These are phyloP conservation scores for Sugiyamaella lignohabitans DNA, from an alignment of 805 yeast species.

Conservation along the genomic window DNA sequence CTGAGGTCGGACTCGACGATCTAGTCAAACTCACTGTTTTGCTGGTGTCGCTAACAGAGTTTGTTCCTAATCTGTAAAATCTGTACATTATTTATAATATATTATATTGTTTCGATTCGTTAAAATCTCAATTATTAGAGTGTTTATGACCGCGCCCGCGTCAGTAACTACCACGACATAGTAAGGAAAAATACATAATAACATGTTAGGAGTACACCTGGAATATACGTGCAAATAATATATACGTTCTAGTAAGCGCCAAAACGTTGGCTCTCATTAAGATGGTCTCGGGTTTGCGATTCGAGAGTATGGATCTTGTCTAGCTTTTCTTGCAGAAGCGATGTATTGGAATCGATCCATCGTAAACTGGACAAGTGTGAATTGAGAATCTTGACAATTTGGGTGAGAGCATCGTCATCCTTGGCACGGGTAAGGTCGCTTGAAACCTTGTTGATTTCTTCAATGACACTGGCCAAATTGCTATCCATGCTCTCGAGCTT, in stretches of 20 bases:
- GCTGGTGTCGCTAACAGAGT: constrained; percentile 43
- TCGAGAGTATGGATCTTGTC: not conserved
- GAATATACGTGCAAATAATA: too few relatives aligned
- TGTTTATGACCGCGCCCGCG: too few relatives aligned
- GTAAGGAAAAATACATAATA: too few relatives aligned
- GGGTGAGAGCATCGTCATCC: constrained; percentile 38
- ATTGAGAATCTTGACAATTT: constrained; percentile 71
- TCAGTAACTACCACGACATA: too few relatives aligned
- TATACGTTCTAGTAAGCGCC: too few relatives aligned
- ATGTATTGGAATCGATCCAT: constrained; percentile 74
- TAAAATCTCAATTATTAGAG: too few relatives aligned
- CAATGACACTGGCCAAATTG: constrained; percentile 66
- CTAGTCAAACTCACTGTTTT: constrained; percentile 40
- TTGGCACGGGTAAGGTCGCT: constrained; percentile 67
- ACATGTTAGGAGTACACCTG: too few relatives aligned
- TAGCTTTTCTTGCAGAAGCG: constrained; percentile 59
- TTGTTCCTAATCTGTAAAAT: constrained; percentile 1
- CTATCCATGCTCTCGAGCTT: constrained; percentile 71
- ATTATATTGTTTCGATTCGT: too few relatives aligned
- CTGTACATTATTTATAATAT: not conserved
- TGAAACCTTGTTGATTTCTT: constrained; percentile 73
- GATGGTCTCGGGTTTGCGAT: not conserved
- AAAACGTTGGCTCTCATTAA: not conserved
- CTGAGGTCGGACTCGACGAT: constrained; percentile 39
- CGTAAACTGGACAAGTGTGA: constrained; percentile 85